Base-by-base conservation (phyloP, 2,329 filamentous ascomycete species). In the Penicillium palitans region DNA sequence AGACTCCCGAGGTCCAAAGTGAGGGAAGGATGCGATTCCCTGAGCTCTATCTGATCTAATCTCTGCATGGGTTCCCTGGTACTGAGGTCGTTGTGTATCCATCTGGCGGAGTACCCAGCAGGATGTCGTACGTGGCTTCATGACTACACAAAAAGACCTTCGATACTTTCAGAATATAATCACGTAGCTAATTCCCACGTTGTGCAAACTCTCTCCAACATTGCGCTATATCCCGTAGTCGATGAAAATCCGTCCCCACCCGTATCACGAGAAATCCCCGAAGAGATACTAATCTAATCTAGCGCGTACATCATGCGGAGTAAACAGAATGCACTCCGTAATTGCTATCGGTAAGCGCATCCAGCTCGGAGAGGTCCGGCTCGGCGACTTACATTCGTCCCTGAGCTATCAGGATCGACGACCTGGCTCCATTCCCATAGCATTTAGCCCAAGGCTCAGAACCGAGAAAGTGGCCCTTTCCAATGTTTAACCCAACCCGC, bases 401-500 rank as follows among this genome's bases (percentile, higher is more conserved):
- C 12, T 42, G 35, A 33, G 37, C 44, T 58, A 62, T 64, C 59
- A 45, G 39, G 62, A 60, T 62, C 60, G 54, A 61, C 61, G 52
- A 29, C 46, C 46, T 21, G 47, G 40, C 42, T 44, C 58, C 58
- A 62, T 51, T 50, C 49, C 58, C 57, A 62, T 63, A 37, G 41
- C 24, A 33, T 33, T 35, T 21, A 52, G 31, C 50, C 48, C 48
- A 58, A 57, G 52, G 56, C 56, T 59, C 40, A 49, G 45, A 48
- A 53, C 56, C 59, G 58, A 57, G 56, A 50, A 63, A 66, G 61
- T 61, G 64, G 58, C 48, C 27, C 40, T 42, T 51, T 44, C 48
- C 42, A 51, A 29, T 48, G 25, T 42, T 29, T 2, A 47, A 17
- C 19, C 19, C 24, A 19, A 27, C 52, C 33, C 39, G 29, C 29